A percentile compares a stretch with the other conserved stretches of the same genome.
These are phyloP conservation scores for Termitomyces sp. DNA, from an alignment of 768 basidiomycete species.

Conservation along the genomic window DNA sequence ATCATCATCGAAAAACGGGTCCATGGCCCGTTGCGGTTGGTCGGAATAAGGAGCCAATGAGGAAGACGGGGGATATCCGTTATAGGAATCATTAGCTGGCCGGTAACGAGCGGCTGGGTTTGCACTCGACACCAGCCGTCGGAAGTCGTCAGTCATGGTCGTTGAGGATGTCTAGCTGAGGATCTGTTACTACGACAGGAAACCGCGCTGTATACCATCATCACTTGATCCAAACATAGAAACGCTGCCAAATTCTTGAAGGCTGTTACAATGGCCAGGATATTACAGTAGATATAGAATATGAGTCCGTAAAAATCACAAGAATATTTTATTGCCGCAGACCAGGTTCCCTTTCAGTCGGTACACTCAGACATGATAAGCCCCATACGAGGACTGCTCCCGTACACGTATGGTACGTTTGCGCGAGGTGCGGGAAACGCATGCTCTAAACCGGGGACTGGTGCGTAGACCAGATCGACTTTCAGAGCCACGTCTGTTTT, in stretches of 20 bases:
- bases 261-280: background rate
- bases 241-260: background rate
- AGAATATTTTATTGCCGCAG: background rate
- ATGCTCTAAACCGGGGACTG: background rate
- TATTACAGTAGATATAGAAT: background rate
- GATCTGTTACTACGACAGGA: slow-evolving; percentile 15
- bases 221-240: slow-evolving; percentile 16
- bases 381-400: background rate
- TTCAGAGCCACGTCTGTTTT: background rate
- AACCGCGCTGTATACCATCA: slow-evolving; percentile 14
- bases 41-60: slow-evolving; percentile 39
- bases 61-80: slow-evolving; percentile 60
- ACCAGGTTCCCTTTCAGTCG: background rate
- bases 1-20: slow-evolving; percentile 91
- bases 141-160: slow-evolving; percentile 70
- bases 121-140: slow-evolving; percentile 67
- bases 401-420: background rate
- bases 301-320: background rate
- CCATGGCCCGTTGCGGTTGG: slow-evolving; percentile 51
- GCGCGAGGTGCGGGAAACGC: background rate
- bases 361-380: background rate
- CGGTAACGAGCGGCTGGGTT: slow-evolving; percentile 63
- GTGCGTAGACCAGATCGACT: background rate
- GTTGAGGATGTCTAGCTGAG: slow-evolving; percentile 7
- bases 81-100: slow-evolving; percentile 53